Evolutionary conservation across 2,329 filamentous ascomycete genomes (phyloP).

Genomic region (Calonectria pauciramosa): DNA sequence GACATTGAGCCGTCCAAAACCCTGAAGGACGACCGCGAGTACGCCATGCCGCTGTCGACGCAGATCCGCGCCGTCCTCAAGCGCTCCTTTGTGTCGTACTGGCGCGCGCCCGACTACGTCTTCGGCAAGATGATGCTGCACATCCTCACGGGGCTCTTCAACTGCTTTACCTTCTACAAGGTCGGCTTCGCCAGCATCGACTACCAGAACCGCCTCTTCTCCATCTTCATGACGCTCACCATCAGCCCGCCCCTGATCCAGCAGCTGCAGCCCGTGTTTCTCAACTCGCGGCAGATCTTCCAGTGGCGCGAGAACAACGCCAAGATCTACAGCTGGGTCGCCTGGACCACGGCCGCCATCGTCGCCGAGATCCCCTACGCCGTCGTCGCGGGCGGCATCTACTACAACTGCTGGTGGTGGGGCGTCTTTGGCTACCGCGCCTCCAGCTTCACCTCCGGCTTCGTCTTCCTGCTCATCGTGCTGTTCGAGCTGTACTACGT

Average conservation of each 20-base stretch:
- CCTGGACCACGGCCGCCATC: constrained; percentile 76
- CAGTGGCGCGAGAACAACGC: constrained; percentile 80
- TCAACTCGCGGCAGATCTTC: constrained; percentile 77
- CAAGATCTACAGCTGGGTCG: constrained; percentile 84
- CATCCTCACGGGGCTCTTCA: constrained; percentile 75
- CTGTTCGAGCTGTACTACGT: constrained; percentile 77
- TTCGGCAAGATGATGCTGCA: constrained; percentile 74
- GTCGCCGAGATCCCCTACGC: constrained; percentile 80
- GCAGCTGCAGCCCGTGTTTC: constrained; percentile 80
- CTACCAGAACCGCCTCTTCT: constrained; percentile 80
- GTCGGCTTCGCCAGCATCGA: constrained; percentile 70
- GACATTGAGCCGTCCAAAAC: constrained; percentile 52
- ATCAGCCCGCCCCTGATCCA: constrained; percentile 82
- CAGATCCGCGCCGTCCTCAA: constrained; percentile 69
- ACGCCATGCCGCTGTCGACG: constrained; percentile 69
- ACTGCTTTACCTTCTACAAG: constrained; percentile 79
- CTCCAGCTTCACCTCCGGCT: constrained; percentile 70
- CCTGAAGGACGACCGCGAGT: constrained; percentile 69
- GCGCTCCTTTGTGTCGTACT: constrained; percentile 73
- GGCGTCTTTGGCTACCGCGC: constrained; percentile 63
- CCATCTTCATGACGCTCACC: constrained; percentile 82
- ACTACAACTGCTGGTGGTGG: constrained; percentile 69
- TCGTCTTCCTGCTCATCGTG: constrained; percentile 74
- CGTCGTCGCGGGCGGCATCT: constrained; percentile 70
- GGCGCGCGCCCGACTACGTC: constrained; percentile 75